Percentiles rank a stretch among this genome's conserved stretches.
Evolutionary conservation across 345 rosid species (phyloP).

Genomic region (Moricandia moricandioides): DNA sequence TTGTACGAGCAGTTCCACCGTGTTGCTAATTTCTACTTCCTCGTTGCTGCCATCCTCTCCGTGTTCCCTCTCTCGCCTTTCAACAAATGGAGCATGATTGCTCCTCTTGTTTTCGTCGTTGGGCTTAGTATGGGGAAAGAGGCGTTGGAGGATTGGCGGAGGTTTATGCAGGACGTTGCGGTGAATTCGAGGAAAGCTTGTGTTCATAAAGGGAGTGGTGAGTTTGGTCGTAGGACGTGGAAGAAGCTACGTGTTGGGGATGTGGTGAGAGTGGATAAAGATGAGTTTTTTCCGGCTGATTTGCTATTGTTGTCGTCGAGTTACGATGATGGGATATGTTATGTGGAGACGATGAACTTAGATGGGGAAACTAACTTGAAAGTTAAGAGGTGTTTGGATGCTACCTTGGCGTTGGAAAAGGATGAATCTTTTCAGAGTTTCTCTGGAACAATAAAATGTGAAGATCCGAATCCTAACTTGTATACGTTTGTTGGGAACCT

Average conservation of each 20-base stretch:
- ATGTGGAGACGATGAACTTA: conserved; percentile 82
- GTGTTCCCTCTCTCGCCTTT: conserved; percentile 48
- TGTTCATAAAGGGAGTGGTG: conserved; percentile 47
- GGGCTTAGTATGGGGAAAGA: too few relatives aligned
- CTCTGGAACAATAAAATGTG: conserved; percentile 47
- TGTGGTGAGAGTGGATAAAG: conserved; percentile 54
- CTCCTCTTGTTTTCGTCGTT: too few relatives aligned
- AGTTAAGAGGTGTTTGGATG: conserved; percentile 61
- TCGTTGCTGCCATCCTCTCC: conserved; percentile 54
- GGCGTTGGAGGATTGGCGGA: too few relatives aligned
- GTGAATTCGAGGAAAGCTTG: too few relatives aligned
- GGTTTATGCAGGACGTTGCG: too few relatives aligned
- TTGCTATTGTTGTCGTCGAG: conserved; percentile 65
- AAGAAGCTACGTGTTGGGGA: conserved; percentile 60
- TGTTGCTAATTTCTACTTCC: conserved; percentile 74
- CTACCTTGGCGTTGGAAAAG: conserved; percentile 43
- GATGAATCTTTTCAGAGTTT: conserved; percentile 47
- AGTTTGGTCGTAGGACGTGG: conserved; percentile 51
- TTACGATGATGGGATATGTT: conserved; percentile 79
- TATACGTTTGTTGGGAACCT: conserved; percentile 70
- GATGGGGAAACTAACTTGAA: conserved; percentile 80
- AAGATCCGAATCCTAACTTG: conserved; percentile 74
- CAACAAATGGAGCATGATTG: conserved; percentile 43
- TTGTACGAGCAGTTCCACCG: conserved; percentile 79
- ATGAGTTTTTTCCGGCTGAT: conserved; percentile 67